A percentile compares a stretch with the other conserved stretches of the same genome.
phyloP scores from a whole-genome alignment of 805 yeast genomes.

The Spathaspora boniae region DNA sequence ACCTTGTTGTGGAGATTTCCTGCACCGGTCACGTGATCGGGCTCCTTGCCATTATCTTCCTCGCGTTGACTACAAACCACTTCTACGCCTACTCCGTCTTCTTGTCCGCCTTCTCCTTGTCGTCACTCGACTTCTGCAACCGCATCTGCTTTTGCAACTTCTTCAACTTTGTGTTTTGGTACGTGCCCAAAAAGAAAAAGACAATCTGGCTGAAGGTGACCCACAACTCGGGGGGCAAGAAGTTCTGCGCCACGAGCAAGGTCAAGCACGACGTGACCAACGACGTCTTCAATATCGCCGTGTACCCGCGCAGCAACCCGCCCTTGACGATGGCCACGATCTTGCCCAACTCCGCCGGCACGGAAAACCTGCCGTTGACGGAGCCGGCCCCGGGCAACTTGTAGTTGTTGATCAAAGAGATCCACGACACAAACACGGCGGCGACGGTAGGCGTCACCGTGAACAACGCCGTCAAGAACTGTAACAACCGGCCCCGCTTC shows the following conservation, averaged over 20 bases:
- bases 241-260: constrained; percentile 54
- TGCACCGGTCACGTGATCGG: no score
- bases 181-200: constrained; percentile 58
- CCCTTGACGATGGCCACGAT: constrained; percentile 18
- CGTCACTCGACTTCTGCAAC: constrained; percentile 4
- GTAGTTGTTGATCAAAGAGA: constrained; percentile 47
- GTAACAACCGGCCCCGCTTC: constrained; percentile 38
- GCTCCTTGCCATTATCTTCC: no score
- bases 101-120: no score
- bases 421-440: constrained; percentile 48
- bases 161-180: constrained; percentile 56
- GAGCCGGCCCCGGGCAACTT: constrained; percentile 7
- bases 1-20: no score
- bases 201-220: constrained; percentile 58
- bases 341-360: constrained; percentile 14
- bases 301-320: constrained; percentile 42
- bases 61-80: no score
- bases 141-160: constrained; percentile 17
- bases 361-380: constrained; percentile 2
- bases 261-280: constrained; percentile 53
- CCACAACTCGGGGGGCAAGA: constrained; percentile 58
- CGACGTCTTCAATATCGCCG: constrained; percentile 48
- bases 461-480: constrained; percentile 47
- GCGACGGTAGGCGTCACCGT: constrained; percentile 56
- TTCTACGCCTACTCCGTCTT: no score